Evolutionary conservation across 352 stramenopile genomes (phyloP).

Genomic region (Peronospora belbahrii): DNA sequence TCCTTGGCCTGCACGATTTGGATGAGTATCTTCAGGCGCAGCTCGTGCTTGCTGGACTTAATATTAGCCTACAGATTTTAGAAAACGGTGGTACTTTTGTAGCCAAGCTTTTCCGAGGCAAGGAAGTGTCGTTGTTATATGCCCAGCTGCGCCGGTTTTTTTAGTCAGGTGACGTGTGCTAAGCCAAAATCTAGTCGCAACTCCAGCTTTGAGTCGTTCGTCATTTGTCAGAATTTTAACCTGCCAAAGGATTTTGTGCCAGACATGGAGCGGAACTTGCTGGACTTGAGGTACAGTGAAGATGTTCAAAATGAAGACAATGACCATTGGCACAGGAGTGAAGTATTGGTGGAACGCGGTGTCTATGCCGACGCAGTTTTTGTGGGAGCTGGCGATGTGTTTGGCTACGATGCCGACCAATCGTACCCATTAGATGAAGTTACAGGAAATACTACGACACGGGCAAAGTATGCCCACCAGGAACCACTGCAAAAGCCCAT

Average conservation of each 20-base stretch:
- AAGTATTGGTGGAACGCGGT: constrained; percentile 32
- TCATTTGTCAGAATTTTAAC: constrained; percentile 63
- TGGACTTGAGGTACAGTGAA: constrained; percentile 61
- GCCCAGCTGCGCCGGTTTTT: constrained; percentile 70
- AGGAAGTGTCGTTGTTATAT: constrained; percentile 69
- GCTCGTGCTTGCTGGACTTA: constrained; percentile 68
- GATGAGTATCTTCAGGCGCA: constrained; percentile 81
- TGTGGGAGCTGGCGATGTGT: constrained; percentile 63
- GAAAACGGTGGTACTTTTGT: constrained; percentile 70
- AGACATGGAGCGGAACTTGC: constrained; percentile 61
- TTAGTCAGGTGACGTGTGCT: constrained; percentile 51
- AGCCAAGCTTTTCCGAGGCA: constrained; percentile 81
- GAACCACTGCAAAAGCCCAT: constrained; percentile 80
- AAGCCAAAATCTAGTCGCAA: constrained; percentile 84
- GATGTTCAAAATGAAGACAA: constrained; percentile 30
- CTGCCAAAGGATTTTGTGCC: constrained; percentile 42
- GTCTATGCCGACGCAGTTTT: constrained; percentile 61
- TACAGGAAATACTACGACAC: not conserved
- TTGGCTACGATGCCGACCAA: constrained; percentile 76
- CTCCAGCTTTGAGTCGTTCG: constrained; percentile 79
- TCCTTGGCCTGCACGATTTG: constrained; percentile 80
- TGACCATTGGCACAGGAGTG: constrained; percentile 21
- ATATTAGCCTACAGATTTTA: constrained; percentile 74
- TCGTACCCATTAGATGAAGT: constrained; percentile 67
- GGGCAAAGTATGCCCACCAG: constrained; percentile 50